Conservation (phyloP, 2,329 filamentous ascomycete genomes). For the Xylariaceae sp. region DNA sequence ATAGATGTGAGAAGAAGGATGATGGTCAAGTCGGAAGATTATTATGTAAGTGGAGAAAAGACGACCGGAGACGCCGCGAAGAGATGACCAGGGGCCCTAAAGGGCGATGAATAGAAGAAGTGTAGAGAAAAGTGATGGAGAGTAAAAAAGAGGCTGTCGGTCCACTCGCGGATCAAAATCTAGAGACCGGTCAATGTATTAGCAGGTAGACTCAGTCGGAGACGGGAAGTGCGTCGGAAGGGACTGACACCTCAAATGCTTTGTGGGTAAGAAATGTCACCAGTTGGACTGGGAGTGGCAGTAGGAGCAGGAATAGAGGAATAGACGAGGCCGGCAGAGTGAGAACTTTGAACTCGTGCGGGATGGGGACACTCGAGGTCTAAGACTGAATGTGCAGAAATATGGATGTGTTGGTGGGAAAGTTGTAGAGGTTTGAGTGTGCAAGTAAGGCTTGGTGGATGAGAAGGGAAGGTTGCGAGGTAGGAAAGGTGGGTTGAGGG, state of each 20-base stretch:
- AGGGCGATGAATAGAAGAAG: background rate
- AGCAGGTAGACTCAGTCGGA: too few species aligned
- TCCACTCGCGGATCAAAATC: background rate
- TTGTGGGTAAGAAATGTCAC: slow-evolving; percentile 3
- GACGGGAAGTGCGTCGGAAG: too few species aligned
- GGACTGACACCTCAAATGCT: too few species aligned
- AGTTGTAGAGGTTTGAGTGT: too few species aligned
- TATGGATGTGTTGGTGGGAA: too few species aligned
- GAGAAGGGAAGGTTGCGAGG: too few species aligned
- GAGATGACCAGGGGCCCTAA: slow-evolving; percentile 1
- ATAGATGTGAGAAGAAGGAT: slow-evolving; percentile 24
- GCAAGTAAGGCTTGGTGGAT: too few species aligned
- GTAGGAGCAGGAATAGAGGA: background rate
- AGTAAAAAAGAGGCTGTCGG: background rate
- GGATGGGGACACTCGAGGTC: too few species aligned
- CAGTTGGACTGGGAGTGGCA: background rate
- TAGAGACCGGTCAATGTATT: background rate
- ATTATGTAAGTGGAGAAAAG: slow-evolving; percentile 34
- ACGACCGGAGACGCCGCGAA: slow-evolving; percentile 8
- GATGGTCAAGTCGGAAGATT: slow-evolving; percentile 29
- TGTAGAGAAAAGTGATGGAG: background rate
- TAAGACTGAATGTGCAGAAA: too few species aligned
- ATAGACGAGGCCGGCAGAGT: background rate
- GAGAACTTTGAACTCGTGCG: background rate
- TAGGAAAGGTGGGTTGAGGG: background rate